Percentiles rank a stretch among this genome's conserved stretches.
Evolutionary conservation across 495 filamentous ascomycete species (phyloP).

Genomic region (Hyaloscypha finlandica): DNA sequence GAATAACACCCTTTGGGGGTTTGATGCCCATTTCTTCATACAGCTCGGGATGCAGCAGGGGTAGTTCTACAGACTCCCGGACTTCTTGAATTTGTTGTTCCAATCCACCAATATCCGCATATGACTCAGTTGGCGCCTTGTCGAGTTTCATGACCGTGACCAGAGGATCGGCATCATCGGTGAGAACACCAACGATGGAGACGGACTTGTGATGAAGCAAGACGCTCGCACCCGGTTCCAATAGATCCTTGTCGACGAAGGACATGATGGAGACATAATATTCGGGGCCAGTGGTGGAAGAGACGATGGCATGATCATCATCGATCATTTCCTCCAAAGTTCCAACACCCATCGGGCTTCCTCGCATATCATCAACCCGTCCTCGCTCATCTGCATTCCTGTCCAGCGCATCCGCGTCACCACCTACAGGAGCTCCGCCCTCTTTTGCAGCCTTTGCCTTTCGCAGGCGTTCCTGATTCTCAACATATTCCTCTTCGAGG

Average conservation of each 20-base stretch:
- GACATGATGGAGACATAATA: conserved; percentile 99
- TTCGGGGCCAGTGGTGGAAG: conserved; percentile 93
- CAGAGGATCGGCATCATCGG: conserved; percentile 92
- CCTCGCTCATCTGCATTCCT: conserved; percentile 93
- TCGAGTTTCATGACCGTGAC: conserved; percentile 99
- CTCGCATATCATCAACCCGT: conserved; percentile 97
- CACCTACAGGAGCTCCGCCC: conserved; percentile 52
- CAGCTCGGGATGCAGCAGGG: conserved; percentile 92
- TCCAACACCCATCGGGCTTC: conserved; percentile 97
- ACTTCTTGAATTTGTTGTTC: conserved; percentile 98
- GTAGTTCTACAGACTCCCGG: conserved; percentile 93
- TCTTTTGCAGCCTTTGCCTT: conserved; percentile 85
- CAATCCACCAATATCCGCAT: conserved; percentile 96
- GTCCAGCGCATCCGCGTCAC: conserved; percentile 65
- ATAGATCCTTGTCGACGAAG: conserved; percentile 97
- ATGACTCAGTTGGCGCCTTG: conserved; percentile 97
- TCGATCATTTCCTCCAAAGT: conserved; percentile 99
- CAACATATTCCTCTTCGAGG: conserved; percentile 97
- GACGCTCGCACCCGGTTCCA: conserved; percentile 95
- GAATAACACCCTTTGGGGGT: conserved; percentile 98
- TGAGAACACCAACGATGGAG: conserved; percentile 95
- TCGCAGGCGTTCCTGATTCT: conserved; percentile 94
- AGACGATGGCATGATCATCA: conserved; percentile 98
- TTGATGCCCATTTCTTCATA: conserved; percentile 99
- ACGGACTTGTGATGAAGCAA: conserved; percentile 97